Conservation (phyloP, 306 rosid species). For the Trifolium repens region DNA sequence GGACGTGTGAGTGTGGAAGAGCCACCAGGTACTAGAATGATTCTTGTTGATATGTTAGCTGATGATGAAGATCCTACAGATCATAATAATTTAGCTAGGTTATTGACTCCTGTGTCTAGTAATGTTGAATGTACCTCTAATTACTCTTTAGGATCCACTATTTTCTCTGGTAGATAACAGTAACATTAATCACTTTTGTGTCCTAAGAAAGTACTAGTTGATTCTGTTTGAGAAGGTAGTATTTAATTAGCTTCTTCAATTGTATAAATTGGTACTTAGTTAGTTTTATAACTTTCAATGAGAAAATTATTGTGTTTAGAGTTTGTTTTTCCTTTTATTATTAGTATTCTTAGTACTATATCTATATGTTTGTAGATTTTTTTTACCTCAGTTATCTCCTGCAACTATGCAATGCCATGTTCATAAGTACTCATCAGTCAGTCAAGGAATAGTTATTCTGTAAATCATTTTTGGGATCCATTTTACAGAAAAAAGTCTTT, state of each 20-base stretch:
- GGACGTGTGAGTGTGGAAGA: constrained; percentile 63
- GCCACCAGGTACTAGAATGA: constrained; percentile 81
- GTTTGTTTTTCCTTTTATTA: background rate
- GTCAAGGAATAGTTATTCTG: constrained; percentile 16
- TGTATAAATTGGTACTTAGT: constrained; percentile 33
- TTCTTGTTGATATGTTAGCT: constrained; percentile 65
- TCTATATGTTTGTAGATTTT: background rate
- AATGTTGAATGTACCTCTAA: constrained; percentile 39
- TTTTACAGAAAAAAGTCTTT: constrained; percentile 18
- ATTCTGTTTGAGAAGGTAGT: constrained; percentile 12
- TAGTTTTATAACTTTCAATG: background rate
- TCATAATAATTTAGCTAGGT: constrained; percentile 26
- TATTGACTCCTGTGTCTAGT: constrained; percentile 41
- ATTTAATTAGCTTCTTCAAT: constrained; percentile 14
- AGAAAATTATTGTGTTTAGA: background rate
- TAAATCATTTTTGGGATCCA: constrained; percentile 8
- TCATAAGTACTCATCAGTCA: background rate
- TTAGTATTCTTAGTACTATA: too few species aligned
- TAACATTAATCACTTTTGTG: background rate
- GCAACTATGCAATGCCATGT: constrained; percentile 10
- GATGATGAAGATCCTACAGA: constrained; percentile 55
- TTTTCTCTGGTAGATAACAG: constrained; percentile 47
- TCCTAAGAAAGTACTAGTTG: background rate
- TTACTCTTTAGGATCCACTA: constrained; percentile 56
- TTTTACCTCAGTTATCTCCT: background rate